Percentiles rank a stretch among this genome's conserved stretches.
phyloP scores from a whole-genome alignment of 768 basidiomycete species.

The Scleroderma citrinum region DNA sequence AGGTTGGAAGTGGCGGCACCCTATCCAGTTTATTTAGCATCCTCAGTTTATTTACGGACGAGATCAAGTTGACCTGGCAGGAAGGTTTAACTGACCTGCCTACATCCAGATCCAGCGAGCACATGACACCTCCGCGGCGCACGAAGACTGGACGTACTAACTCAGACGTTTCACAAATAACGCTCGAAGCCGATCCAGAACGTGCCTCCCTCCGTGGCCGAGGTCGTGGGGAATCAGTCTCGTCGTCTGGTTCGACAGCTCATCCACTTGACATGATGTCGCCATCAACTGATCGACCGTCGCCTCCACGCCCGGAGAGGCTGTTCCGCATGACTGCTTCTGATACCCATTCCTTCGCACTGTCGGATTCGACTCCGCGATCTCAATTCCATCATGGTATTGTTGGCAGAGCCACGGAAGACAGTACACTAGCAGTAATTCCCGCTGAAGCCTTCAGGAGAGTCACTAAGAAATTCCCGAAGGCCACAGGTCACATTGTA shows the following conservation, averaged over 20 bases:
- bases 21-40: slow-evolving; percentile 96
- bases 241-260: slow-evolving; percentile 66
- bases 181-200: slow-evolving; percentile 31
- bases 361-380: slow-evolving; percentile 19
- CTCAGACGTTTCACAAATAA: slow-evolving; percentile 61
- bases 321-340: slow-evolving; percentile 9
- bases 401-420: slow-evolving; percentile 89
- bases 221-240: slow-evolving; percentile 49
- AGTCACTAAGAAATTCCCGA: slow-evolving; percentile 93
- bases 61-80: slow-evolving; percentile 90
- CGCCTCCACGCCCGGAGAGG: slow-evolving; percentile 6
- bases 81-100: slow-evolving; percentile 39
- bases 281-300: slow-evolving; percentile 10
- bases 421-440: slow-evolving; percentile 96
- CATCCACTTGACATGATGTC: slow-evolving; percentile 37
- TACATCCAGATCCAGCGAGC: slow-evolving; percentile 20
- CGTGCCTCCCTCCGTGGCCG: slow-evolving; percentile 23
- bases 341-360: slow-evolving; percentile 16
- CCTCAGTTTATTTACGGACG: slow-evolving; percentile 92
- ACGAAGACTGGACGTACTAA: slow-evolving; percentile 37
- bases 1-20: slow-evolving; percentile 93
- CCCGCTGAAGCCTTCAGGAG: slow-evolving; percentile 95
- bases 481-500: slow-evolving; percentile 94
- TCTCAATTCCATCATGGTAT: slow-evolving; percentile 56
- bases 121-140: slow-evolving; percentile 17